These are phyloP conservation scores for Poronia punctata DNA, from an alignment of 495 filamentous ascomycete genomes.

Conservation along the genomic window DNA sequence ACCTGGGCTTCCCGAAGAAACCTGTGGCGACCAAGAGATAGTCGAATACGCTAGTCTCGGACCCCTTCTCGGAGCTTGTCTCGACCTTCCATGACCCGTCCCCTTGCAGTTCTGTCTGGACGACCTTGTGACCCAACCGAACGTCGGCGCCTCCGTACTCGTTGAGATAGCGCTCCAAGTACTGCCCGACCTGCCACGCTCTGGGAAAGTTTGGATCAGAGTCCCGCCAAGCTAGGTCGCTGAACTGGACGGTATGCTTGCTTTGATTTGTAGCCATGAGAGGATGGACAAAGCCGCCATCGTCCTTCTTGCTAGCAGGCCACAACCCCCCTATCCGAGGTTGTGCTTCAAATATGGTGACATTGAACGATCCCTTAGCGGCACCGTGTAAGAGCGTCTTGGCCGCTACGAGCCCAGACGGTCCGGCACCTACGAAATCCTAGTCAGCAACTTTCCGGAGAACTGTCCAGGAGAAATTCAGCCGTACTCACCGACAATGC, in stretches of 20 bases:
- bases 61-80: slow-evolving; percentile 27
- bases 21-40: slow-evolving; percentile 68
- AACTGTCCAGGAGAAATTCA: not conserved
- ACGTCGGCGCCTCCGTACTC: slow-evolving; percentile 46
- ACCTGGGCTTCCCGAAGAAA: slow-evolving; percentile 60
- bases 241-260: slow-evolving; percentile 70
- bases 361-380: slow-evolving; percentile 50
- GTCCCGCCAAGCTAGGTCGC: slow-evolving; percentile 63
- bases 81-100: slow-evolving; percentile 48
- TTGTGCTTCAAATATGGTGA: slow-evolving; percentile 64
- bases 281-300: slow-evolving; percentile 49
- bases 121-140: slow-evolving; percentile 47
- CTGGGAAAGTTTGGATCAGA: slow-evolving; percentile 57
- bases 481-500: slow-evolving; percentile 53
- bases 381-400: slow-evolving; percentile 65
- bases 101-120: slow-evolving; percentile 32
- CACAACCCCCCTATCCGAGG: slow-evolving; percentile 69
- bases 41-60: slow-evolving; percentile 52
- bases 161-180: slow-evolving; percentile 56
- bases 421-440: slow-evolving; percentile 58
- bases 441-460: slow-evolving; percentile 1
- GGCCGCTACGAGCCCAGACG: slow-evolving; percentile 73
- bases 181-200: slow-evolving; percentile 69
- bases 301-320: slow-evolving; percentile 43
- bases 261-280: slow-evolving; percentile 75